phyloP scores from a whole-genome alignment of 2,329 filamentous ascomycete genomes.

The Penicillium sp. region DNA sequence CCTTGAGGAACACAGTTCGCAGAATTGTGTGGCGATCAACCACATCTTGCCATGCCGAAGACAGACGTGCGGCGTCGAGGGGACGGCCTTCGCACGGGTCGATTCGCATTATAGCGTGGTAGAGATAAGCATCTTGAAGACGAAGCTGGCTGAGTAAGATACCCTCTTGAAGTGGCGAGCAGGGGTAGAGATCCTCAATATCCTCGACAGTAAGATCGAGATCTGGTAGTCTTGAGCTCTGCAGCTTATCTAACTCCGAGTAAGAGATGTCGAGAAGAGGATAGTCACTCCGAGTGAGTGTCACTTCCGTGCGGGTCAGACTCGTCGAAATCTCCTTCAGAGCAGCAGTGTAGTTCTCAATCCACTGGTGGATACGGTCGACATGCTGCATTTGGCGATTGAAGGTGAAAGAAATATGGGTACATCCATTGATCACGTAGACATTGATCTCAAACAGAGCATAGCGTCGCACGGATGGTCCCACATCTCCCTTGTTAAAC shows the following conservation, averaged over 20 bases:
- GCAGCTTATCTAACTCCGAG: not conserved
- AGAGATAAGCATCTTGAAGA: not conserved
- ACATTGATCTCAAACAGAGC: too few species aligned
- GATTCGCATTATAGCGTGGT: not conserved
- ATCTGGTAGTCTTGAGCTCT: not conserved
- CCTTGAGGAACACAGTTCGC: not conserved
- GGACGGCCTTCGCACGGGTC: not conserved
- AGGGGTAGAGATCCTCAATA: slow-evolving; percentile 41
- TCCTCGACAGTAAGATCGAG: too few species aligned
- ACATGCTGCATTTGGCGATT: not conserved
- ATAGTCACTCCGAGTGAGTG: not conserved
- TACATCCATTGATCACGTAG: too few species aligned
- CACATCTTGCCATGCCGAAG: not conserved
- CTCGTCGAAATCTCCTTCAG: not conserved
- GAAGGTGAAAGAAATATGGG: not conserved
- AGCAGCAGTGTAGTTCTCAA: not conserved
- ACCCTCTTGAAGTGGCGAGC: slow-evolving; percentile 41
- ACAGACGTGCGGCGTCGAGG: not conserved
- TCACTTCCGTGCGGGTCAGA: not conserved
- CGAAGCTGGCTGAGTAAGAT: slow-evolving; percentile 4
- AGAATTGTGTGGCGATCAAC: not conserved
- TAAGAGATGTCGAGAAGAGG: not conserved
- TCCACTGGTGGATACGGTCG: not conserved
- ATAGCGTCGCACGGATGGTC: too few species aligned
- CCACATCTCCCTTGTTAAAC: too few species aligned